Evolutionary conservation across 208 protist genomes (phyloP), one percentile per base, ranked within the genome.

Genomic region (Naegleria lovaniensis): DNA sequence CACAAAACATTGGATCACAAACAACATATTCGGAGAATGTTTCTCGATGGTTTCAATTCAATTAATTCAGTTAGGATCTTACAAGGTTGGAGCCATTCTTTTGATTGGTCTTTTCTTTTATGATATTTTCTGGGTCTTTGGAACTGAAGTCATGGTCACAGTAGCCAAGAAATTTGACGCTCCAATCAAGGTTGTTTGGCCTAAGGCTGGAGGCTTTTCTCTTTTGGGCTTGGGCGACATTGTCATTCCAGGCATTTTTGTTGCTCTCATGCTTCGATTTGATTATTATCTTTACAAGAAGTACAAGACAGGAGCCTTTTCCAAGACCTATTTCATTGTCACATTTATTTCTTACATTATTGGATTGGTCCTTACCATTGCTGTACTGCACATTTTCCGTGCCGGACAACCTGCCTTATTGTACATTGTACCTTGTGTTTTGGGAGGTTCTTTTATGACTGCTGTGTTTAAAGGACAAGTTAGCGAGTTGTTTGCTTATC

Each of bases 221-320:
- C 93, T 96, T 92, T 91, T 96, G 13, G 95, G 95, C 59, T 93
- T 96, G 2, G 95, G 95, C n/a, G 95, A 96, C 88, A 96, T 96
- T 90, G 95, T 96, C 25, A 94, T 96, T 67, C 95, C 95, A 83
- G 95, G 93, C 92, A 58, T 88, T 89, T 94, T 96, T 51, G 93
- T 96, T 87, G 95, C 95, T 5, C 87, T 96, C 25, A 52, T 96
- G 51, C 55, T 96, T 0, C 59, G 94, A 36, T 96, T 95, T 76
- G 95, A 96, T 91, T 15, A 36, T 22, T n/a, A 89, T 43, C 36
- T 58, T 67, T 59, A 41, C 33, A 5, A 75, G 55, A 55, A 88
- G 40, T 36, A 85, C 36, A 85, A 85, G 22, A 85, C 0, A 13
- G 55, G 55, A 29, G 55, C 1, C 1, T 83, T 83, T n/a, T 6